A percentile compares a stretch with the other conserved stretches of the same genome.
Evolutionary conservation across 768 basidiomycete genomes (phyloP).

Genomic region (Pulveroboletus sp.): DNA sequence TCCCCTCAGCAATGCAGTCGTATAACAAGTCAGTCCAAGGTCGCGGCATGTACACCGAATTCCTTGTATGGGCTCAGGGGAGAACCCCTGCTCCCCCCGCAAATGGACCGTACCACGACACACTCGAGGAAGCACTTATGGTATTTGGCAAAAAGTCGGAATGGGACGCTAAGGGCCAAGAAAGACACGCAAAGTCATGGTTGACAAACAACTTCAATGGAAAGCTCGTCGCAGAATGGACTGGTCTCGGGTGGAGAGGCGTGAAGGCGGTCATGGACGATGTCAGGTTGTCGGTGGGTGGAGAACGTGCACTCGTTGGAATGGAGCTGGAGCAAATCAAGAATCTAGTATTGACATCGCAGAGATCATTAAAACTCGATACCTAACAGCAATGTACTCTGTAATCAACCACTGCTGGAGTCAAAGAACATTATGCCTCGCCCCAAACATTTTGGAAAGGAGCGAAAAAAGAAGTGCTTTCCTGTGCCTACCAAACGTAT

Average conservation of each 20-base stretch:
- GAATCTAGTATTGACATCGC: constrained; percentile 36
- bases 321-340: constrained; percentile 41
- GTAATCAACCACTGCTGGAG: background rate
- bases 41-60: constrained; percentile 59
- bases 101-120: constrained; percentile 15
- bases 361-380: constrained; percentile 19
- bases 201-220: constrained; percentile 51
- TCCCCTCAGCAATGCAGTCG: constrained; percentile 31
- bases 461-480: background rate
- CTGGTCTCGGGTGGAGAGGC: constrained; percentile 43
- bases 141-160: constrained; percentile 52
- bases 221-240: constrained; percentile 52
- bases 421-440: background rate
- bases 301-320: constrained; percentile 43
- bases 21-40: constrained; percentile 41
- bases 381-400: constrained; percentile 12
- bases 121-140: constrained; percentile 45
- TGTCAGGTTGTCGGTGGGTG: constrained; percentile 46
- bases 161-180: constrained; percentile 37
- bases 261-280: constrained; percentile 53
- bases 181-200: constrained; percentile 26
- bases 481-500: constrained; percentile 24
- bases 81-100: constrained; percentile 11
- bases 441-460: background rate
- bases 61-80: constrained; percentile 47